These are phyloP conservation scores for Pontederia paniculata DNA, from an alignment of 176 grass and related monocot genomes.

Conservation along the genomic window DNA sequence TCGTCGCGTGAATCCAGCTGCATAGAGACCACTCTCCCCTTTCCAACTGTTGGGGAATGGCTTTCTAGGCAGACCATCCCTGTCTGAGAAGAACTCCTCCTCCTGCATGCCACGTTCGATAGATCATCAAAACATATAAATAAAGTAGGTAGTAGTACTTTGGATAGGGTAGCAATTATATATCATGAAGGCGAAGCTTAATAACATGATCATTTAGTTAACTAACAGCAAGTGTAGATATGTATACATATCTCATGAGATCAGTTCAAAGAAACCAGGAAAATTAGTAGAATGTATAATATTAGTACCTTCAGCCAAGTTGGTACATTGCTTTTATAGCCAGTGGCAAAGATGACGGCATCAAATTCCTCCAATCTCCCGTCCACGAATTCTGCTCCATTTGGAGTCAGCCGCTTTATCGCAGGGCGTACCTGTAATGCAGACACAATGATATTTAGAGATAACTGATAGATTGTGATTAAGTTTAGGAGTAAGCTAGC, in stretches of 20 bases:
- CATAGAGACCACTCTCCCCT: constrained; percentile 62
- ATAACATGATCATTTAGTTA: too few relatives aligned
- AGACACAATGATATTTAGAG: neutral
- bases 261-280: too few relatives aligned
- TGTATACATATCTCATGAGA: too few relatives aligned
- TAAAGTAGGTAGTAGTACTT: too few relatives aligned
- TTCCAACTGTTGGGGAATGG: constrained; percentile 81
- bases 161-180: too few relatives aligned
- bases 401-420: constrained; percentile 34
- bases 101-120: constrained; percentile 34
- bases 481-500: too few relatives aligned
- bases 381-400: constrained; percentile 49
- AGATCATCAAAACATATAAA: too few relatives aligned
- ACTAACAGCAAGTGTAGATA: neutral
- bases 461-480: too few relatives aligned
- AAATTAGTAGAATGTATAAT: too few relatives aligned
- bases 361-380: constrained; percentile 44
- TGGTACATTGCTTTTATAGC: constrained; percentile 91
- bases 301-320: constrained; percentile 66
- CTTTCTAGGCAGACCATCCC: constrained; percentile 77
- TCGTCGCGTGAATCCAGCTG: constrained; percentile 59
- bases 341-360: constrained; percentile 64
- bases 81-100: constrained; percentile 63
- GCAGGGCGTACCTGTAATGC: constrained; percentile 40
- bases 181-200: too few relatives aligned